These are phyloP conservation scores for Cladophialophora immunda DNA, from an alignment of 2,329 filamentous ascomycete genomes.

Conservation along the genomic window DNA sequence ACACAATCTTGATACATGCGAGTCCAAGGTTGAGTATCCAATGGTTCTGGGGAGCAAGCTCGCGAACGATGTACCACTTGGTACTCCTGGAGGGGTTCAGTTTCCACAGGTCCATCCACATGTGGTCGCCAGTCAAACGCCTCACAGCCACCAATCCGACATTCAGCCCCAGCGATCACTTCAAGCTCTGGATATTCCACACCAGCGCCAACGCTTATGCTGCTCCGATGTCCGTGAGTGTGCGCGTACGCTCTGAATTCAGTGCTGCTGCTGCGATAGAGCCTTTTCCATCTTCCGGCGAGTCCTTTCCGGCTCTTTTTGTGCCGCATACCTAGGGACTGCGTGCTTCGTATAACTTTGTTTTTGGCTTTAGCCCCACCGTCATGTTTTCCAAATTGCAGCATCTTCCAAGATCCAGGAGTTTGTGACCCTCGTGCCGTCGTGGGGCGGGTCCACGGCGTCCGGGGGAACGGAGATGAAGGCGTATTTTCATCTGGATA, in stretches of 20 bases:
- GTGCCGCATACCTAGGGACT: neutral
- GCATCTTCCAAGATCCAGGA: slow-evolving; percentile 28
- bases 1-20: slow-evolving; percentile 33
- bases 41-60: slow-evolving; percentile 2
- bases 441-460: slow-evolving; percentile 12
- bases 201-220: slow-evolving; percentile 33
- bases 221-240: slow-evolving; percentile 38
- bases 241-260: slow-evolving; percentile 34
- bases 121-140: slow-evolving; percentile 9
- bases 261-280: slow-evolving; percentile 37
- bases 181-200: slow-evolving; percentile 41
- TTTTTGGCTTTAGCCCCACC: slow-evolving; percentile 27
- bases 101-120: slow-evolving; percentile 18
- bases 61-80: neutral
- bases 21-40: slow-evolving; percentile 28
- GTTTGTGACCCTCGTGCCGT: slow-evolving; percentile 13
- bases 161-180: slow-evolving; percentile 31
- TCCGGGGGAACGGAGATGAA: neutral
- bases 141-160: neutral
- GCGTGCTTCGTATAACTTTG: slow-evolving; percentile 21
- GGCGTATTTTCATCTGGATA: slow-evolving; percentile 11
- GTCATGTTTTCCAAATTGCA: slow-evolving; percentile 28
- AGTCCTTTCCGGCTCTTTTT: slow-evolving; percentile 28
- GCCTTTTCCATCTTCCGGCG: slow-evolving; percentile 30
- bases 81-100: neutral